Conservation (phyloP, 2,329 filamentous ascomycete genomes). For the Phyllosticta paracitricarpa region DNA sequence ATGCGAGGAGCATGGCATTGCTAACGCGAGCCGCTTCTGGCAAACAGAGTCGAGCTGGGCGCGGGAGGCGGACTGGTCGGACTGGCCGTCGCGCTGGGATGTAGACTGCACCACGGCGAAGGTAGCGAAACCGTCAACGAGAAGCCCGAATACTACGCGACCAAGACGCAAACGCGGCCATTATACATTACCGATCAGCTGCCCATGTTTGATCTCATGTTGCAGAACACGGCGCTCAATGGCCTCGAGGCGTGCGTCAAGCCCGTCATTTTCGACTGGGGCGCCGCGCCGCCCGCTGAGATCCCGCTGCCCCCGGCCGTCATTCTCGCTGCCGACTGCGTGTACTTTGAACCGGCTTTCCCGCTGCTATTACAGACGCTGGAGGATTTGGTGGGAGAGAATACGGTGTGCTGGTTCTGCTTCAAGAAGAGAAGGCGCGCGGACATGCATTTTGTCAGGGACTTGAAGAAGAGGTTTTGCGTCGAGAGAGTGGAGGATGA, state of each 20-base stretch:
- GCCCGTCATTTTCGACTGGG: slow-evolving; percentile 73
- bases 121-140: slow-evolving; percentile 26
- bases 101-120: slow-evolving; percentile 15
- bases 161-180: slow-evolving; percentile 18
- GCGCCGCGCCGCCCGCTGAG: slow-evolving; percentile 29
- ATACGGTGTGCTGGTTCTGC: slow-evolving; percentile 71
- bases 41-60: slow-evolving; percentile 70
- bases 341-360: slow-evolving; percentile 95
- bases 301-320: slow-evolving; percentile 57
- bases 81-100: slow-evolving; percentile 49
- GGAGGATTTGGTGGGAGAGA: slow-evolving; percentile 55
- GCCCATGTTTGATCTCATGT: slow-evolving; percentile 78
- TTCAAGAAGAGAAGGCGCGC: slow-evolving; percentile 85
- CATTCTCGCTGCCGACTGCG: slow-evolving; percentile 90
- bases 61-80: slow-evolving; percentile 83
- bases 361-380: slow-evolving; percentile 75
- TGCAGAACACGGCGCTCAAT: slow-evolving; percentile 80
- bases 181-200: slow-evolving; percentile 79
- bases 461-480: slow-evolving; percentile 38
- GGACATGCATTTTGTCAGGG: slow-evolving; percentile 44
- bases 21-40: slow-evolving; percentile 11
- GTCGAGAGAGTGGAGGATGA: slow-evolving; percentile 40
- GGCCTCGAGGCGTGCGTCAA: slow-evolving; percentile 51
- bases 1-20: slow-evolving; percentile 2
- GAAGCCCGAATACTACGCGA: slow-evolving; percentile 18